These are phyloP conservation scores for Macadamia tetraphylla DNA, from an alignment of 164 flowering plant species.

Conservation along the genomic window DNA sequence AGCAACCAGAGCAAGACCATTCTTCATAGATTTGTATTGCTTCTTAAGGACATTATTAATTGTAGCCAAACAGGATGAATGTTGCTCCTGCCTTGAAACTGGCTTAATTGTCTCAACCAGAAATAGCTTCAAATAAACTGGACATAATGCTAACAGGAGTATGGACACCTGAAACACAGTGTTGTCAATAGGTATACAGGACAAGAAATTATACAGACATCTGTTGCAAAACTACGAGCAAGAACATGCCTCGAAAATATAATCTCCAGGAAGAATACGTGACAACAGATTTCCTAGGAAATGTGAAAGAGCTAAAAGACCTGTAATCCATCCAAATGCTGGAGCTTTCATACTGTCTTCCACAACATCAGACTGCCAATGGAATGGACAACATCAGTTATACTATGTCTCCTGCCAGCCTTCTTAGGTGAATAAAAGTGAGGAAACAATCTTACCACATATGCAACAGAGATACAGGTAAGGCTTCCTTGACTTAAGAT, in stretches of 20 bases:
- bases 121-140: slow-evolving; percentile 59
- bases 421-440: neutral
- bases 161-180: slow-evolving; percentile 57
- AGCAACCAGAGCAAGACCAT: slow-evolving; percentile 44
- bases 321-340: slow-evolving; percentile 78
- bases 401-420: neutral
- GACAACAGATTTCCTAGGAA: slow-evolving; percentile 75
- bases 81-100: slow-evolving; percentile 28
- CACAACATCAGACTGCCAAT: slow-evolving; percentile 60
- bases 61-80: slow-evolving; percentile 23
- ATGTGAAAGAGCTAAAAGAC: slow-evolving; percentile 74
- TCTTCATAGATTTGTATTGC: slow-evolving; percentile 54
- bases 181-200: slow-evolving; percentile 6
- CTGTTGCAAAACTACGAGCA: neutral
- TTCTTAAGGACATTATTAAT: slow-evolving; percentile 27
- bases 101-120: slow-evolving; percentile 56
- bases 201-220: slow-evolving; percentile 2
- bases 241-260: slow-evolving; percentile 56
- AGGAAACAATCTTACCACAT: slow-evolving; percentile 49
- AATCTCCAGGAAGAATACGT: slow-evolving; percentile 71
- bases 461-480: slow-evolving; percentile 84
- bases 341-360: slow-evolving; percentile 58
- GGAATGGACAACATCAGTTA: slow-evolving; percentile 7
- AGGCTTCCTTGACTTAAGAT: slow-evolving; percentile 91
- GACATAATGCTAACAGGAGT: slow-evolving; percentile 53